A percentile compares a stretch with the other conserved stretches of the same genome.
These are phyloP conservation scores for Calendula officinalis DNA, from an alignment of 129 eudicot genomes.

Conservation along the genomic window DNA sequence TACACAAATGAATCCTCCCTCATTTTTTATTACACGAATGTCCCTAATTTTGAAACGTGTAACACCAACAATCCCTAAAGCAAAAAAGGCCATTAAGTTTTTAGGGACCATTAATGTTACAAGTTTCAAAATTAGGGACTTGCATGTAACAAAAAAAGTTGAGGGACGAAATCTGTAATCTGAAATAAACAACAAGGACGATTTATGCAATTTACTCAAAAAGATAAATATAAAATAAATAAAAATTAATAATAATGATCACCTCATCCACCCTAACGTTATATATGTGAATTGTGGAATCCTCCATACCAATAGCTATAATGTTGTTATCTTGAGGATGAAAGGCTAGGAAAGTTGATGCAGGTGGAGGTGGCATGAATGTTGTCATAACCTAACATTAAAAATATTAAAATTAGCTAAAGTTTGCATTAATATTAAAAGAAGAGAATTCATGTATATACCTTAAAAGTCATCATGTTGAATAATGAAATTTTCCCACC, in stretches of 20 bases:
- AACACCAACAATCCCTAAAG: too few species aligned
- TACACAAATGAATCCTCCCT: too few species aligned
- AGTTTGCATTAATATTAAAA: background rate
- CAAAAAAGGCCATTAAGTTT: too few species aligned
- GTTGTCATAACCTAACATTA: slow-evolving; percentile 74
- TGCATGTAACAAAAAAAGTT: too few species aligned
- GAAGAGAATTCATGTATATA: slow-evolving; percentile 7
- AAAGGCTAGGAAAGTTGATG: slow-evolving; percentile 78
- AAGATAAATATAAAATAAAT: too few species aligned
- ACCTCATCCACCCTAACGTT: slow-evolving; percentile 90
- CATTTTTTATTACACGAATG: too few species aligned
- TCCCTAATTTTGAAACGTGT: too few species aligned
- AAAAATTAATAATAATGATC: slow-evolving; percentile 1
- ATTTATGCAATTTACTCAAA: too few species aligned
- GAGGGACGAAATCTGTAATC: too few species aligned
- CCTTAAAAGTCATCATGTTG: slow-evolving; percentile 86
- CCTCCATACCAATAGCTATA: slow-evolving; percentile 88
- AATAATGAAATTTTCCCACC: slow-evolving; percentile 90
- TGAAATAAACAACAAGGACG: too few species aligned
- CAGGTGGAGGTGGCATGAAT: slow-evolving; percentile 91
- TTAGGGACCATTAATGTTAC: too few species aligned
- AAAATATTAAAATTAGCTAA: slow-evolving; percentile 7
- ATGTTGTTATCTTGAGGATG: slow-evolving; percentile 92
- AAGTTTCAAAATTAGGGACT: too few species aligned
- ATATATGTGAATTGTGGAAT: slow-evolving; percentile 79